A percentile compares a stretch with the other conserved stretches of the same genome.
Evolutionary conservation across 108 stramenopile species (phyloP).

Genomic region (Parietichytrium sp.): DNA sequence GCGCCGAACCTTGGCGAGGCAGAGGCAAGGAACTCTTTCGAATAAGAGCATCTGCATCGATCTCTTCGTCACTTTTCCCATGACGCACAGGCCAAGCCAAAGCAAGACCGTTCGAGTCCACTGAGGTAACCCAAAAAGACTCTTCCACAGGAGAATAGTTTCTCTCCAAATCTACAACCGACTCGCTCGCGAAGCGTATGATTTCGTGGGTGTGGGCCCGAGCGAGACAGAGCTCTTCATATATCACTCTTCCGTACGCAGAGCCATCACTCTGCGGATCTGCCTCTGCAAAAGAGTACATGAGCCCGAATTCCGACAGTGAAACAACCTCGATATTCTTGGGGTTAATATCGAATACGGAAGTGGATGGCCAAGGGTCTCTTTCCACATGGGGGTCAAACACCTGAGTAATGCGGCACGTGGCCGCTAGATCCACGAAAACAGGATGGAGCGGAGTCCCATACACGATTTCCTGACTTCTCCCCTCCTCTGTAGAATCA

Average conservation of each 20-base stretch:
- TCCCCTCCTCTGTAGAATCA: no score
- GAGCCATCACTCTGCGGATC: neutral
- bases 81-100: conserved; percentile 14
- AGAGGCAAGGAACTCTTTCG: neutral
- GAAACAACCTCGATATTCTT: neutral
- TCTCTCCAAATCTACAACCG: neutral
- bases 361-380: conserved; percentile 26
- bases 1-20: neutral
- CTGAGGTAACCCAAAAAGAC: conserved; percentile 17
- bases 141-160: conserved; percentile 24
- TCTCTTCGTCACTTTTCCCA: neutral
- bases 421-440: neutral
- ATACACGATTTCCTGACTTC: no score
- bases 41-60: neutral
- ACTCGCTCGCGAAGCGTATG: neutral
- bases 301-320: neutral
- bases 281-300: conserved; percentile 22
- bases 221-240: neutral
- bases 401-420: conserved; percentile 24
- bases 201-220: neutral
- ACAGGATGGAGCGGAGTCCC: no score
- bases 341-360: conserved; percentile 21
- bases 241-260: conserved; percentile 22
- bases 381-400: conserved; percentile 15
- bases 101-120: neutral